Conservation (phyloP, 208 protist genomes). For the Trichomonas gallinae region DNA sequence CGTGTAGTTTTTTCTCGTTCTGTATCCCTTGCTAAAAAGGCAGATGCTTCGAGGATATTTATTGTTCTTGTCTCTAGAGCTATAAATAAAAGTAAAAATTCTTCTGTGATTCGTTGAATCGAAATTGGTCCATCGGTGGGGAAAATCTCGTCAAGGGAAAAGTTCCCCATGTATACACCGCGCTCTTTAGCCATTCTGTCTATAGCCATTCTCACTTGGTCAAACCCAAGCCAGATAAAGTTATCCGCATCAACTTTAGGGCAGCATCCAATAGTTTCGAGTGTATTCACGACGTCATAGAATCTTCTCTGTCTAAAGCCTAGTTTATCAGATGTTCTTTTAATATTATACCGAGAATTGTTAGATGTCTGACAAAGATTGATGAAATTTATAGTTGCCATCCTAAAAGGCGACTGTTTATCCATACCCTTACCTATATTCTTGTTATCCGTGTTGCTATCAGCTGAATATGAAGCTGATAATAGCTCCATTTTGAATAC, state of each 20-base stretch:
- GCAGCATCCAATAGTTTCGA: slow-evolving; percentile 1
- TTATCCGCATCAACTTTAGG: background rate
- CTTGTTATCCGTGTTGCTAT: background rate
- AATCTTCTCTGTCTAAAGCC: background rate
- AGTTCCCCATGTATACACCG: background rate
- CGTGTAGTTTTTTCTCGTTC: background rate
- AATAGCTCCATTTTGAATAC: background rate
- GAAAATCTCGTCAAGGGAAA: background rate
- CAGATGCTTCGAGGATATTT: background rate
- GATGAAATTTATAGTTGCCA: background rate
- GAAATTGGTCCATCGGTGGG: background rate
- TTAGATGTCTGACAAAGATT: background rate
- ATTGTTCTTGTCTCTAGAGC: background rate
- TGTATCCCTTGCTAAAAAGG: background rate
- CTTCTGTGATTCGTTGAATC: background rate
- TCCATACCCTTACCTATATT: background rate
- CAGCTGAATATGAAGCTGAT: background rate
- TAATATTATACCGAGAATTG: background rate
- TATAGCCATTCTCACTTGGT: background rate
- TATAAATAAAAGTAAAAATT: background rate
- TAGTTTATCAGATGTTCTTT: background rate
- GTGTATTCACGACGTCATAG: background rate
- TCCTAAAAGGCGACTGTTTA: background rate
- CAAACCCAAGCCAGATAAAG: background rate
- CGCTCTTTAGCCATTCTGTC: background rate